Conservation (phyloP, 2,329 filamentous ascomycete genomes). For the Monosporascus ibericus region DNA sequence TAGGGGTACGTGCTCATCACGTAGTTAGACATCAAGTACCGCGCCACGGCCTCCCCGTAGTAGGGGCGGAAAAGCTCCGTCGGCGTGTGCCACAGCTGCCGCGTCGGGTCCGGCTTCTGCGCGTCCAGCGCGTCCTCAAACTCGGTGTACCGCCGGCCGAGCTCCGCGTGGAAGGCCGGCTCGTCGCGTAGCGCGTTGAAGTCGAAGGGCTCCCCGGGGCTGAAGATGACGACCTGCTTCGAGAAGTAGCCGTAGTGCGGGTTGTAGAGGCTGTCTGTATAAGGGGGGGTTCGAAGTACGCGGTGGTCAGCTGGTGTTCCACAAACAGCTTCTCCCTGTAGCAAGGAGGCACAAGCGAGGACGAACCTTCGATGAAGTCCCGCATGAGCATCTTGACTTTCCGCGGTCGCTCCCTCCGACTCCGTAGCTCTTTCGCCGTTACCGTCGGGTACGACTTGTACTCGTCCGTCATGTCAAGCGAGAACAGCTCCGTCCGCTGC, state of each 20-base stretch:
- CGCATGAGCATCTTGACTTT: slow-evolving; percentile 95
- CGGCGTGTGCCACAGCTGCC: slow-evolving; percentile 96
- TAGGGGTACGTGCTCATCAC: slow-evolving; percentile 90
- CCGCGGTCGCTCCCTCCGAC: slow-evolving; percentile 67
- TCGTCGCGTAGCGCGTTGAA: slow-evolving; percentile 80
- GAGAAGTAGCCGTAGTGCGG: slow-evolving; percentile 94
- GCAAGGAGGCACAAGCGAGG: slow-evolving; percentile 7
- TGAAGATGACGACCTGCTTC: slow-evolving; percentile 94
- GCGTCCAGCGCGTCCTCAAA: slow-evolving; percentile 87
- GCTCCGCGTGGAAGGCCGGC: slow-evolving; percentile 69
- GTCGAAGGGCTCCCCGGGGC: slow-evolving; percentile 82
- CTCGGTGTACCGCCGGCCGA: slow-evolving; percentile 75
- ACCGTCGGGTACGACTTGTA: slow-evolving; percentile 78
- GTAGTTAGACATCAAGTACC: slow-evolving; percentile 94
- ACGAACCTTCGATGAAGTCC: slow-evolving; percentile 89
- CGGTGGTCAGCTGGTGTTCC: not conserved
- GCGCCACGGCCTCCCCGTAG: slow-evolving; percentile 95
- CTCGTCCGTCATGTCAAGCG: slow-evolving; percentile 72
- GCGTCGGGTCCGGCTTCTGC: slow-evolving; percentile 61
- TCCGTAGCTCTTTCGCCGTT: slow-evolving; percentile 71
- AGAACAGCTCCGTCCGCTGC: slow-evolving; percentile 70
- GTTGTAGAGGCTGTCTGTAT: slow-evolving; percentile 83
- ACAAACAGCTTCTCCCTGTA: not conserved
- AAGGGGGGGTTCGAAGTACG: not conserved
- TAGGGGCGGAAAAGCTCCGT: slow-evolving; percentile 95